Conservation (phyloP, 257 asterid genomes). For the Eustoma russellianum region DNA sequence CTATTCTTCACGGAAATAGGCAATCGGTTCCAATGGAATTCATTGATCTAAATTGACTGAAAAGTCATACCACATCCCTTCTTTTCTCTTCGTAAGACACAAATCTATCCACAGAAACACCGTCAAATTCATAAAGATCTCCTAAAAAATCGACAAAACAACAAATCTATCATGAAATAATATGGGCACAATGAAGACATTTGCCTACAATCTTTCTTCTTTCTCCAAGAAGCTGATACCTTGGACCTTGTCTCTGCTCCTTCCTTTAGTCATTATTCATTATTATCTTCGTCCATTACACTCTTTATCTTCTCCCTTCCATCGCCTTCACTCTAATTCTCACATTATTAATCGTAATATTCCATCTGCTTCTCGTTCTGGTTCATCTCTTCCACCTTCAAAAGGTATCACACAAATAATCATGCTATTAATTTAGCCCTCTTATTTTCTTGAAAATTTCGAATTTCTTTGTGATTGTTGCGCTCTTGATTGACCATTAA, state of each 20-base stretch:
- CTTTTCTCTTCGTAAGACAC: conserved; percentile 51
- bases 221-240: conserved; percentile 18
- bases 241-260: conserved; percentile 25
- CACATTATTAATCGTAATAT: conserved; percentile 5
- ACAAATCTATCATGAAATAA: background rate
- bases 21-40: too few species aligned
- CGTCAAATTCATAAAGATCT: background rate
- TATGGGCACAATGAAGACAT: background rate
- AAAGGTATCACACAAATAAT: conserved; percentile 23
- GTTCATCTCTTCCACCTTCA: conserved; percentile 11
- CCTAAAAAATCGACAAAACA: background rate
- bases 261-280: conserved; percentile 34
- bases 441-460: too few species aligned
- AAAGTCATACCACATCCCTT: conserved; percentile 24
- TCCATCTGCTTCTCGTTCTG: too few species aligned
- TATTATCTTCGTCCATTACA: conserved; percentile 24
- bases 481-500: too few species aligned
- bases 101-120: conserved; percentile 32
- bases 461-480: too few species aligned
- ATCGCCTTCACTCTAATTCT: conserved; percentile 11
- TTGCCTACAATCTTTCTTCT: conserved; percentile 5
- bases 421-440: too few species aligned
- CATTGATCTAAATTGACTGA: too few species aligned
- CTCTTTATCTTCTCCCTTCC: conserved; percentile 16
- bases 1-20: too few species aligned